Conservation (phyloP, 202 grass and related monocot genomes). For the Brachypodium distachyon region DNA sequence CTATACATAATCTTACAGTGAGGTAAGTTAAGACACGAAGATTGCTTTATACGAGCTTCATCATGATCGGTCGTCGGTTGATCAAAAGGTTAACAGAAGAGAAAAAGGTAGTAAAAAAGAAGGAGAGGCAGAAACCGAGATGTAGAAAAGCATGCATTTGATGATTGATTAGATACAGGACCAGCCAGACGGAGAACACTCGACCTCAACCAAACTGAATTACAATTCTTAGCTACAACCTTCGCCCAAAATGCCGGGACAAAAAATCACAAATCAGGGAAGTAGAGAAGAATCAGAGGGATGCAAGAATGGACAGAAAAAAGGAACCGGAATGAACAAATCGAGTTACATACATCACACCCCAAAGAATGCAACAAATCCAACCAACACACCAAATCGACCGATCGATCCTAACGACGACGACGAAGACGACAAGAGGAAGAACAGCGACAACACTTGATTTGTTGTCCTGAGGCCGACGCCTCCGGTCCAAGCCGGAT, state of each 20-base stretch:
- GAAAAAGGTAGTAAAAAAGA: no score
- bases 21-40: neutral
- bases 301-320: slow-evolving; percentile 29
- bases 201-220: slow-evolving; percentile 44
- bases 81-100: neutral
- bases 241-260: slow-evolving; percentile 41
- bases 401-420: slow-evolving; percentile 24
- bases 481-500: neutral
- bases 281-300: slow-evolving; percentile 22
- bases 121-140: neutral
- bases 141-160: slow-evolving; percentile 7
- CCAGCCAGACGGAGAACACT: slow-evolving; percentile 13
- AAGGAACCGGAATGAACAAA: slow-evolving; percentile 28
- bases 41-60: neutral
- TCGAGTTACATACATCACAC: slow-evolving; percentile 23
- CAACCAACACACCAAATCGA: slow-evolving; percentile 19
- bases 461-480: slow-evolving; percentile 15
- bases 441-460: slow-evolving; percentile 1
- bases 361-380: slow-evolving; percentile 26
- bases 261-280: slow-evolving; percentile 50
- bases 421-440: neutral
- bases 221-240: slow-evolving; percentile 41
- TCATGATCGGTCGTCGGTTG: neutral
- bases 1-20: neutral
- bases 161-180: slow-evolving; percentile 22